Evolutionary conservation across 345 rosid genomes (phyloP).

Genomic region (Camelina neglecta): DNA sequence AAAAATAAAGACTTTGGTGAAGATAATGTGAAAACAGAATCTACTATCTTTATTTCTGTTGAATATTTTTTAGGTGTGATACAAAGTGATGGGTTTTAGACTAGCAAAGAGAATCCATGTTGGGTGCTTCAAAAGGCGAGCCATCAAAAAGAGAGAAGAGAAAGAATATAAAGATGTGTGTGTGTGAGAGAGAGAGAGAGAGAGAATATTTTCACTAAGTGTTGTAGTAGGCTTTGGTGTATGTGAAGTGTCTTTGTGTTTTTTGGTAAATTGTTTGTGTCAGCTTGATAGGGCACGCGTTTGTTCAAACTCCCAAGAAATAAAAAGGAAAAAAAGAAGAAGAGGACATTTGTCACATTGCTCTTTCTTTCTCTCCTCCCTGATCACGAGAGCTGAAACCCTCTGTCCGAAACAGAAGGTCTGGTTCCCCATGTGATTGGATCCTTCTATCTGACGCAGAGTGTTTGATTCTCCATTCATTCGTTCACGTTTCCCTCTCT

Average conservation of each 20-base stretch:
- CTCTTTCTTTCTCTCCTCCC: slow-evolving; percentile 9
- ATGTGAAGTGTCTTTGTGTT: slow-evolving; percentile 44
- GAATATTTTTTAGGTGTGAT: slow-evolving; percentile 34
- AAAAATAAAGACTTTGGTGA: not conserved
- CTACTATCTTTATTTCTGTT: slow-evolving; percentile 3
- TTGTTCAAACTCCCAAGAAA: slow-evolving; percentile 48
- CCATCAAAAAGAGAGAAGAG: slow-evolving; percentile 38
- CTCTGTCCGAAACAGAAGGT: slow-evolving; percentile 3
- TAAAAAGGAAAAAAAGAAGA: slow-evolving; percentile 21
- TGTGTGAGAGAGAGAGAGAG: slow-evolving; percentile 19
- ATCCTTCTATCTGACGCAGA: slow-evolving; percentile 17
- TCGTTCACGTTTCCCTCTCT: slow-evolving; percentile 36
- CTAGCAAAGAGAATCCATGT: slow-evolving; percentile 49
- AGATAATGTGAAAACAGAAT: slow-evolving; percentile 36
- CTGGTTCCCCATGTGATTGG: slow-evolving; percentile 32
- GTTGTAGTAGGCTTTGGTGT: slow-evolving; percentile 41
- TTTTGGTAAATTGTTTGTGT: slow-evolving; percentile 47
- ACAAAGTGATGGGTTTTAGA: slow-evolving; percentile 48
- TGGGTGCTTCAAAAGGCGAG: slow-evolving; percentile 50
- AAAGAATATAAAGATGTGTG: slow-evolving; percentile 27
- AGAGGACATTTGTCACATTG: slow-evolving; percentile 41
- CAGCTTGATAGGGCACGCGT: slow-evolving; percentile 50
- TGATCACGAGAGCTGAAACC: slow-evolving; percentile 37
- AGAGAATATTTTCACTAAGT: slow-evolving; percentile 38
- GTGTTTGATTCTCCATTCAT: slow-evolving; percentile 20